Conservation (phyloP, 2,329 filamentous ascomycete species). For the Fulvia fulva region DNA sequence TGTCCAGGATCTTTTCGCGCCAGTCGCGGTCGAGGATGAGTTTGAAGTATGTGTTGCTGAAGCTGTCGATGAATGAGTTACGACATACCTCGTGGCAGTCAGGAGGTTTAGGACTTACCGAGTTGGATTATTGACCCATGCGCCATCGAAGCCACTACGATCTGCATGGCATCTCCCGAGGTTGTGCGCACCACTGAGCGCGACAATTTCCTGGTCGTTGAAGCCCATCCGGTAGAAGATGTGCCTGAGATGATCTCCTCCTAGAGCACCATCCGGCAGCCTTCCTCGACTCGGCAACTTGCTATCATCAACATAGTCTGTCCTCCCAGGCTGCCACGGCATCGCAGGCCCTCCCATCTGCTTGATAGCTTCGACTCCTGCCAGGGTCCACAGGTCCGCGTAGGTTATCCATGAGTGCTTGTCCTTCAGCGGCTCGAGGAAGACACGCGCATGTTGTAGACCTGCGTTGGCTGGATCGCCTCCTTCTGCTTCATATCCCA, state of each 20-base stretch:
- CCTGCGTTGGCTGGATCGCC: conserved; percentile 63
- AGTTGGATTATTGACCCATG: conserved; percentile 51
- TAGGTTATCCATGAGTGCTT: conserved; percentile 62
- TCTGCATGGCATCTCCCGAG: conserved; percentile 54
- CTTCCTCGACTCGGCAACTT: conserved; percentile 57
- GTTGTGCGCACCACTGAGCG: conserved; percentile 54
- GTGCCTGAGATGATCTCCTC: conserved; percentile 51
- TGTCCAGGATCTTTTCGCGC: conserved; percentile 51
- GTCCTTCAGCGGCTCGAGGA: conserved; percentile 59
- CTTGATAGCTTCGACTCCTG: conserved; percentile 55
- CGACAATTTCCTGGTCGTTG: conserved; percentile 58
- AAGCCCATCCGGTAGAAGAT: conserved; percentile 61
- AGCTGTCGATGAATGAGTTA: conserved; percentile 31
- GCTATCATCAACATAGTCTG: conserved; percentile 59
- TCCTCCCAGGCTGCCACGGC: conserved; percentile 55
- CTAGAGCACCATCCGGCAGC: conserved; percentile 53
- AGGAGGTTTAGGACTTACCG: too few relatives aligned
- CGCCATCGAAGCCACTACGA: conserved; percentile 54
- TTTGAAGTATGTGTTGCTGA: conserved; percentile 56
- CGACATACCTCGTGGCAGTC: too few relatives aligned
- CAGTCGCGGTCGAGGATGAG: conserved; percentile 51
- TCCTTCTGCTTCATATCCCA: conserved; percentile 62
- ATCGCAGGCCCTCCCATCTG: conserved; percentile 59
- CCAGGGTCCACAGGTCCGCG: conserved; percentile 62
- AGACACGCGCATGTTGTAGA: conserved; percentile 59